A percentile compares a stretch with the other conserved stretches of the same genome.
Evolutionary conservation across 805 yeast species (phyloP).

Genomic region (Ogataea pini): DNA sequence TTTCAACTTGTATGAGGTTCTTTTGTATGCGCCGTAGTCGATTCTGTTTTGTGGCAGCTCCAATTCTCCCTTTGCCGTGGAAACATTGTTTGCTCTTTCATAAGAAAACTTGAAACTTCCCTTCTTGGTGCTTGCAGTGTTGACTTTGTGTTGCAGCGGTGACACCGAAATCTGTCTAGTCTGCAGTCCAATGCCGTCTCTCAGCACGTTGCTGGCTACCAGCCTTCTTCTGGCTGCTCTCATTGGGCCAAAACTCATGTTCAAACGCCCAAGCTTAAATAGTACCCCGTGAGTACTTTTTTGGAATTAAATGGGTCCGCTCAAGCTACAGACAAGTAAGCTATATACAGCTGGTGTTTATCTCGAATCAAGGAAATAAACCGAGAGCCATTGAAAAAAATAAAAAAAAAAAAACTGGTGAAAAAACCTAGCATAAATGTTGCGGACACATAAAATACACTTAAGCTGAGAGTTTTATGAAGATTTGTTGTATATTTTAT

Average conservation of each 20-base stretch:
- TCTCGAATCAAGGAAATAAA: not conserved
- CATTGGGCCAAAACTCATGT: conserved; percentile 15
- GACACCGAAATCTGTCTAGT: conserved; percentile 16
- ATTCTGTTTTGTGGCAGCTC: conserved; percentile 25
- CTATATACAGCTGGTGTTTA: not conserved
- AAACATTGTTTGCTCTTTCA: conserved; percentile 30
- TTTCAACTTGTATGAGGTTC: conserved; percentile 28
- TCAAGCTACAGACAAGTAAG: not conserved
- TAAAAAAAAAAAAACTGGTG: conserved; percentile 15
- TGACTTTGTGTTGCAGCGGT: conserved; percentile 12
- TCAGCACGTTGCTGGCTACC: conserved; percentile 2
- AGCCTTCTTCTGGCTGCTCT: conserved; percentile 13
- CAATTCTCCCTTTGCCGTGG: conserved; percentile 17
- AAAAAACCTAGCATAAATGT: conserved; percentile 14
- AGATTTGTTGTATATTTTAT: not conserved
- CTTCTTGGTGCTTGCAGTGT: conserved; percentile 15
- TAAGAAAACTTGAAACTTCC: conserved; percentile 29
- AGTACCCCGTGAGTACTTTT: not conserved
- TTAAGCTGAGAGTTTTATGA: conserved; percentile 3
- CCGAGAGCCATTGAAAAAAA: conserved; percentile 7
- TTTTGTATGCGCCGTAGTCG: conserved; percentile 36
- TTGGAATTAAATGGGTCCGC: not conserved
- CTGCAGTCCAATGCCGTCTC: conserved; percentile 4
- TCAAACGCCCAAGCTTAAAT: not conserved
- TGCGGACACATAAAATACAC: conserved; percentile 2